These are phyloP conservation scores for Grosmannia serpens DNA, from an alignment of 2,329 filamentous ascomycete species.

Conservation along the genomic window DNA sequence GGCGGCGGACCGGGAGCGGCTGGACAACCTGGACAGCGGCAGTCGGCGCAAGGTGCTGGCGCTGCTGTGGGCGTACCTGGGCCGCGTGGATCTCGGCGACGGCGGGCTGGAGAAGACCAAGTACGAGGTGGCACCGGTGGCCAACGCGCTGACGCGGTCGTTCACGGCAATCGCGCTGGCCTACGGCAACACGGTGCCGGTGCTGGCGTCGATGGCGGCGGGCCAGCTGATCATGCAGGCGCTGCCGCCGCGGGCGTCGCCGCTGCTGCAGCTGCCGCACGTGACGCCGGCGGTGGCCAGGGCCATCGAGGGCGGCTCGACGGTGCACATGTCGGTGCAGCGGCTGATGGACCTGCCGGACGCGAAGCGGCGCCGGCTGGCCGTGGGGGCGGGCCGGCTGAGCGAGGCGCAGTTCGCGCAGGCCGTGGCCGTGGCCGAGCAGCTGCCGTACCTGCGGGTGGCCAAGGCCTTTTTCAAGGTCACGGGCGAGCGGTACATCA, in stretches of 20 bases:
- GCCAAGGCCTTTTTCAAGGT: constrained; percentile 98
- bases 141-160: constrained; percentile 72
- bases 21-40: constrained; percentile 71
- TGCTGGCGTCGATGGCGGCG: constrained; percentile 69
- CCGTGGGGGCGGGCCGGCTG: constrained; percentile 59
- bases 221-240: constrained; percentile 88
- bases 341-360: constrained; percentile 81
- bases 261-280: constrained; percentile 82
- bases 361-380: constrained; percentile 56
- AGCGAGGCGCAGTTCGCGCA: constrained; percentile 65
- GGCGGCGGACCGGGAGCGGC: constrained; percentile 60
- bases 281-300: constrained; percentile 58
- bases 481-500: constrained; percentile 83
- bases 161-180: constrained; percentile 81
- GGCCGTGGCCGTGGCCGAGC: constrained; percentile 64
- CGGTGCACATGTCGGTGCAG: constrained; percentile 67
- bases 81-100: constrained; percentile 76
- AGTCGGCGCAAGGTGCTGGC: constrained; percentile 76
- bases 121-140: constrained; percentile 78
- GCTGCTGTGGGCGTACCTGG: constrained; percentile 90
- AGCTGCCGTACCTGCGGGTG: constrained; percentile 73
- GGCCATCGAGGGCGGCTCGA: constrained; percentile 63
- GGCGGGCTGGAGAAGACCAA: constrained; percentile 70
- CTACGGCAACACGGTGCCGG: constrained; percentile 71
- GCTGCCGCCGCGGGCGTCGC: constrained; percentile 68